Base-by-base conservation (phyloP, 345 rosid genomes). In the Draba incana region DNA sequence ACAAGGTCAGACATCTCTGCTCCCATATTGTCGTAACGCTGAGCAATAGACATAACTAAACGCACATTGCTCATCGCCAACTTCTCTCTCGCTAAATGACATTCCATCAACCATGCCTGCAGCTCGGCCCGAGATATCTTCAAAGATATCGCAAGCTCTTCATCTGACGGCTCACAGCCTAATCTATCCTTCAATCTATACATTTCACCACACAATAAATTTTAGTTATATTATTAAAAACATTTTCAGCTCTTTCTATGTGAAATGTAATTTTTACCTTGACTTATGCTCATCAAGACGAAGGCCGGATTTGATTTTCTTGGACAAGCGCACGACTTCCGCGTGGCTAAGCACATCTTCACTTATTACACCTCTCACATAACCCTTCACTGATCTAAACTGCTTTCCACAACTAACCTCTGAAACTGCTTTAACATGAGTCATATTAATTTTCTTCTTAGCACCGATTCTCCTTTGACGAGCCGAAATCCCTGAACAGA, bases 51-150 rank as follows among this genome's bases (percentile, higher is more conserved):
- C 92, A 94, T 79, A 70, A 94, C 99, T 48, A 94, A 80, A 51
- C 99, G 97, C 50, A 94, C 96, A 71, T 94, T 94, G 82, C 92
- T 88, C 99, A 94, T 94, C 52, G 97, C 88, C 73, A 94, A 81
- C 80, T 86, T 94, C 69, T 90, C 97, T 76, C 88, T 88, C 0
- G 99, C 99, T 79, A 94, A 71, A 69, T 86, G 70, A 72, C 89
- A 87, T 57, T 88, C 92, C 42, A 91, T 85, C 71, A 74, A 57
- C 62, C 71, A 79, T 46, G 97, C 80, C 64, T 80, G 96, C 58
- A 94, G 79, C 79, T 87, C 88, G 13, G 89, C 49, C 12, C 88
- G 86, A 73, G 96, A 82, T 57, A 94, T 83, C 74, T 80, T 85
- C 81, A 91, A 80, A 65, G 92, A 90, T 71, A 76, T 66, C 15